Evolutionary conservation across 2,329 filamentous ascomycete species (phyloP).

Genomic region (Talaromyces piceae): DNA sequence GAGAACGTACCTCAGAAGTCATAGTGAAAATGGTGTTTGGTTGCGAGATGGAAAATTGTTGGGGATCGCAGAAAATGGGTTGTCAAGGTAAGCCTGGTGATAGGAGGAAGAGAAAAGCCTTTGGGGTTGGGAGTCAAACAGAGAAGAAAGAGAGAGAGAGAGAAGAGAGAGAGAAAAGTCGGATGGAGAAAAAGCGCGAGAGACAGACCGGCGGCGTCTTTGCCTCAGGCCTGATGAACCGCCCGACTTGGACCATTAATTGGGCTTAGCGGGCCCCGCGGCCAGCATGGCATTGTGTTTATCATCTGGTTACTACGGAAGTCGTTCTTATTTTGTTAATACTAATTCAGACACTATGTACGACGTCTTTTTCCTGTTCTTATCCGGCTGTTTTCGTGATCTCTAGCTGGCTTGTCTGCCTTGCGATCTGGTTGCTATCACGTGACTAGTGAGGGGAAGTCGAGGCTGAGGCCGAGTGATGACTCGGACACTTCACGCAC

Average conservation of each 20-base stretch:
- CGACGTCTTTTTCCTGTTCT: not conserved
- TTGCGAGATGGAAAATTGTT: not conserved
- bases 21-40: slow-evolving; percentile 39
- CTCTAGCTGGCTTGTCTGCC: not conserved
- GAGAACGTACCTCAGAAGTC: slow-evolving; percentile 55
- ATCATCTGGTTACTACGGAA: too few relatives aligned
- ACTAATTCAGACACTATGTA: not conserved
- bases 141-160: not conserved
- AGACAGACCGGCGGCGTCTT: not conserved
- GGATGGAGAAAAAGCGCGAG: slow-evolving; percentile 10
- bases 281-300: not conserved
- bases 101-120: not conserved
- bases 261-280: not conserved
- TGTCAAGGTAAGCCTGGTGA: too few relatives aligned
- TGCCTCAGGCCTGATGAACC: not conserved
- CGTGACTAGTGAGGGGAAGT: not conserved
- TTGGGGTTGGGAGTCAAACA: not conserved
- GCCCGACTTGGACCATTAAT: not conserved
- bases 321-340: not conserved
- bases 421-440: not conserved
- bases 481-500: not conserved
- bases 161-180: not conserved
- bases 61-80: too few relatives aligned
- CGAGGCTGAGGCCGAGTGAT: not conserved
- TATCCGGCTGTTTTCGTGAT: not conserved